Conservation (phyloP, 169 alveolate genomes). For the Eimeria acervulina region DNA sequence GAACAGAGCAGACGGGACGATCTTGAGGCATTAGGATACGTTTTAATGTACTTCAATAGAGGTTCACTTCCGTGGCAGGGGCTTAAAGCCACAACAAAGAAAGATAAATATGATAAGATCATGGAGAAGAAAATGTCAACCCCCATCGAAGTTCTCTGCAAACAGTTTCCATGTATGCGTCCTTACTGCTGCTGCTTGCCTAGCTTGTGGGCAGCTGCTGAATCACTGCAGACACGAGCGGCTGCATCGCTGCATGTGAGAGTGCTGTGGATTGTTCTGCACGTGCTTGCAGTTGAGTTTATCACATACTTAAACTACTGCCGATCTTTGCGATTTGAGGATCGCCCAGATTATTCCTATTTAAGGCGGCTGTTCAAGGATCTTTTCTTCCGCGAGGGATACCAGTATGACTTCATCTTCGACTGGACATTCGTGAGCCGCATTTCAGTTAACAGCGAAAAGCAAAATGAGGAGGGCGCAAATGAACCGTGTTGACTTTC, state of each 20-base stretch:
- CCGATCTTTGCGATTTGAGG: conserved; percentile 97
- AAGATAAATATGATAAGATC: conserved; percentile 98
- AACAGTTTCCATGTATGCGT: conserved; percentile 91
- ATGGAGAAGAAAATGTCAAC: conserved; percentile 99
- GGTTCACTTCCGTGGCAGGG: conserved; percentile 99
- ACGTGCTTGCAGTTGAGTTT: conserved; percentile 82
- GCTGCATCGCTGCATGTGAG: not conserved
- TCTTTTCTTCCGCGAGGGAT: conserved; percentile 95
- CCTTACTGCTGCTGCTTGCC: not conserved
- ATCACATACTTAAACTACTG: conserved; percentile 96
- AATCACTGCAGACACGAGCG: not conserved
- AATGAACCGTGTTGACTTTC: conserved; percentile 35
- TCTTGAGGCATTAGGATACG: conserved; percentile 99
- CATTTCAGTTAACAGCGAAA: conserved; percentile 54
- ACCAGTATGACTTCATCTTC: conserved; percentile 96
- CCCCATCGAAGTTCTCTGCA: conserved; percentile 98
- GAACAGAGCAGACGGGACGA: conserved; percentile 97
- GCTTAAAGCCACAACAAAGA: conserved; percentile 96
- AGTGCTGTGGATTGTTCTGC: conserved; percentile 3
- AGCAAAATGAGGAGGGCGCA: conserved; percentile 35
- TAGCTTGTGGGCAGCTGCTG: not conserved
- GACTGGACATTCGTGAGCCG: conserved; percentile 95
- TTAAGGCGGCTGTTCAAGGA: conserved; percentile 98
- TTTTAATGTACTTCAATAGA: conserved; percentile 97
- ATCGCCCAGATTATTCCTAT: conserved; percentile 97